Base-by-base conservation (phyloP, 1,284 basidiomycete species). In the Marasmius oreades region DNA sequence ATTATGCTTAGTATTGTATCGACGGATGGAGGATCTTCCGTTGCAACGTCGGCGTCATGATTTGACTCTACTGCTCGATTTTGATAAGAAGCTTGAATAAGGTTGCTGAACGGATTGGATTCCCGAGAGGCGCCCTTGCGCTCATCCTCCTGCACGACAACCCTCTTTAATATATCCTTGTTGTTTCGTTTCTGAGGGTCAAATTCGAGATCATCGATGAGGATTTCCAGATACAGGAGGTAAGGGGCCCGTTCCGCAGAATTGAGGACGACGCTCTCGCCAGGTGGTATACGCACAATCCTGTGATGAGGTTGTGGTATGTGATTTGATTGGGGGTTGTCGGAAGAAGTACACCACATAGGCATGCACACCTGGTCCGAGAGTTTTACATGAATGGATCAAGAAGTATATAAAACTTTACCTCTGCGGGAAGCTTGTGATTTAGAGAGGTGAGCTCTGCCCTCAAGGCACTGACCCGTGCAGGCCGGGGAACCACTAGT, bases 231-330 rank as follows among this genome's bases (percentile, higher is more conserved):
- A 59, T 98, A 83, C 14, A 99, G 80, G 33, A 99, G 79, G 68
- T 93, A 99, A 1, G 97, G 97, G 1, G 94, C 95, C 48, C 92
- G 84, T 71, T 99, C 95, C 2, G 97, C 97, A 36, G 96, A 99
- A 69, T 99, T 99, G 47, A 99, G 84, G 5, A 99, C 97, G 34
- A 99, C 97, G 44, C 93, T 93, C 76, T 99, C 97, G 22, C 95
- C 93, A 2, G 97, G 96, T 16, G 95, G 95, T 70, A 99, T 97
- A 63, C 97, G 88, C 43, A 99, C 93, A 54, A 99, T 94, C 37
- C 94, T 87, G 68, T 98, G 95, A 69, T 99, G 96, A 6, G 88
- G 84, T 67, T 85, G 77, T 8, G 81, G 75, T 47, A 74, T 64
- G 57, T 71, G 64, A 64, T 71, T 70, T 11, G 73, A 62, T 26